Base-by-base conservation (phyloP, 495 filamentous ascomycete genomes). In the Chaetomium tenue region DNA sequence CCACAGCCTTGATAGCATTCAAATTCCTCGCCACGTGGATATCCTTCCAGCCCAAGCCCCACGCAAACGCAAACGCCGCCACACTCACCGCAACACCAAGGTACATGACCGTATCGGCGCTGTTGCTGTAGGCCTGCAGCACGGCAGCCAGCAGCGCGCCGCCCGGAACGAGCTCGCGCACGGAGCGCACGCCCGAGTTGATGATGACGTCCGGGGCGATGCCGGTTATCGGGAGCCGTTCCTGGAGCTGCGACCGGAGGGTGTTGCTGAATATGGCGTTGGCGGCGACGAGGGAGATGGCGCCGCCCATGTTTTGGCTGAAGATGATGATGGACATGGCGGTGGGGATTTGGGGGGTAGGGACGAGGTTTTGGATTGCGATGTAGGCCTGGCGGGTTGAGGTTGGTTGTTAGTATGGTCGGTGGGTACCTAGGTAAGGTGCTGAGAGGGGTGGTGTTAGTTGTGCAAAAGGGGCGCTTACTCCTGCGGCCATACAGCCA, bases 301-400 rank as follows among this genome's bases (percentile, higher is more conserved):
- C 70, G 23, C 71, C 77, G 52, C 74, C 74, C 11, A 82, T 64
- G n/a, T 76, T 55, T 80, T 50, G 77, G 40, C 48, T 60, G 65
- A 82, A 81, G 44, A 78, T 72, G 33, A 83, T 63, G 53, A 83
- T 61, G 0, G 81, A 74, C 73, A 81, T 81, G 18, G 72, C 77
- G 18, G 77, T 70, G 26, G 82, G 73, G 39, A 82, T 69, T 52
- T 81, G 70, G 7, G 62, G 44, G 62, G 37, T 65, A 60, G 75
- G 70, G 18, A 82, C 66, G 5, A 69, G 60, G 68, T 75, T 77
- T 71, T 84, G 82, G 25, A 83, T 70, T 6, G 81, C 79, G 47
- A 83, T 74, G 37, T 79, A 60, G 2, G 47, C 25, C 51, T 5
- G 78, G 68, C 28, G 28, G 6, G 28, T 30, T 30, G 28, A 30